These are phyloP conservation scores for Trichoderma asperelloides DNA, from an alignment of 495 filamentous ascomycete species.

Conservation along the genomic window DNA sequence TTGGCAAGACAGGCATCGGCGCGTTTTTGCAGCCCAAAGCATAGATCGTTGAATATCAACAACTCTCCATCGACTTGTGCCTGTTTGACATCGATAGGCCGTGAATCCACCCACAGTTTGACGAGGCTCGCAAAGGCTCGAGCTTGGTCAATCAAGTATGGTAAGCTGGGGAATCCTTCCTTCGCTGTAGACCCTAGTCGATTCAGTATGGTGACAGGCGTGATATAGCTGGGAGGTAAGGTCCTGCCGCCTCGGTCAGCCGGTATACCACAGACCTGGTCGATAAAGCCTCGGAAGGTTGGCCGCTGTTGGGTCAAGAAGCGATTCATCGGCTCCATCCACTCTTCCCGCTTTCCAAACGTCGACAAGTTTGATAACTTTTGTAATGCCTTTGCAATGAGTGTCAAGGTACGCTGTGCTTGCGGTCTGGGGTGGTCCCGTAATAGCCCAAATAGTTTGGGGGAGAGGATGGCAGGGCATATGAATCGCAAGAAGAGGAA, in stretches of 20 bases:
- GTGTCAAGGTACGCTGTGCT: constrained; percentile 83
- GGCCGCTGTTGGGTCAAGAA: constrained; percentile 56
- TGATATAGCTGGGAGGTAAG: constrained; percentile 82
- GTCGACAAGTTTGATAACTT: constrained; percentile 87
- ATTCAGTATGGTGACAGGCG: constrained; percentile 82
- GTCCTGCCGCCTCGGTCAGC: constrained; percentile 52
- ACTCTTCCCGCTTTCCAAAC: constrained; percentile 90
- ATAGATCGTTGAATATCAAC: constrained; percentile 63
- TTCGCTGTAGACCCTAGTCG: constrained; percentile 72
- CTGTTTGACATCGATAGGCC: constrained; percentile 20
- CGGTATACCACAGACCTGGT: constrained; percentile 75
- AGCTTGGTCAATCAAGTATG: constrained; percentile 87
- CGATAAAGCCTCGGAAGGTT: constrained; percentile 80
- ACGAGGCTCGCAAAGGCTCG: constrained; percentile 83
- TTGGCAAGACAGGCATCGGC: constrained; percentile 37
- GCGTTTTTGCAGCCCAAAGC: constrained; percentile 59
- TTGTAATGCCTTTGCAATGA: constrained; percentile 94
- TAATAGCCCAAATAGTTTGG: constrained; percentile 88
- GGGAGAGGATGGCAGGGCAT: constrained; percentile 90
- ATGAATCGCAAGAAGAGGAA: constrained; percentile 96
- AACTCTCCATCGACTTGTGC: constrained; percentile 49
- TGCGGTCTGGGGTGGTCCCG: constrained; percentile 76
- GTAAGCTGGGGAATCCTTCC: constrained; percentile 91
- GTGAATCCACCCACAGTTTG: constrained; percentile 70
- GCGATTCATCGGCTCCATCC: constrained; percentile 98